Percentiles rank a stretch among this genome's conserved stretches.
Conservation (phyloP, 1,139 yeast genomes). For the Blastobotrys ciferrii region DNA sequence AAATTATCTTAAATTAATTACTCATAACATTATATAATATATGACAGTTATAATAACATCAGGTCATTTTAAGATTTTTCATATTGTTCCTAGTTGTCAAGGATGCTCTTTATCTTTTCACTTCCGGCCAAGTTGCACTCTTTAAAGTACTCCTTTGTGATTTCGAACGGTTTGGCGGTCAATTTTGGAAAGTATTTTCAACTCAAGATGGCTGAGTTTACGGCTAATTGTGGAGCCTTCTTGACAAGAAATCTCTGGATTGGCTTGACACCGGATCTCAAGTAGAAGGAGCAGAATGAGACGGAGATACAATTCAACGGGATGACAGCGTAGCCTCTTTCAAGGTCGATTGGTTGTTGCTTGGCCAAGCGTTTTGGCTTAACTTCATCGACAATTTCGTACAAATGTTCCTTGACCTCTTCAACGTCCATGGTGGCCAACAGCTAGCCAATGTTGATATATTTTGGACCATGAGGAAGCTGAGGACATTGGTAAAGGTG, state of each 20-base stretch:
- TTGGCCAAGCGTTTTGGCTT: conserved; percentile 76
- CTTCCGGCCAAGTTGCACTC: conserved; percentile 89
- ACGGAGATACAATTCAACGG: conserved; percentile 98
- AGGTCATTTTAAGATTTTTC: conserved; percentile 31
- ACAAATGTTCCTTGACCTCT: conserved; percentile 80
- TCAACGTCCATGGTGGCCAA: conserved; percentile 81
- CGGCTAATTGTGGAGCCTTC: conserved; percentile 93
- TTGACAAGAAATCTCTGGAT: conserved; percentile 96
- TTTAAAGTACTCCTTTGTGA: conserved; percentile 94
- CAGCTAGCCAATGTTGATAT: conserved; percentile 85
- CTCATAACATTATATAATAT: no score
- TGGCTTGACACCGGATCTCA: conserved; percentile 98
- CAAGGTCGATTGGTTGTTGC: conserved; percentile 94
- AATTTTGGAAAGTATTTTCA: conserved; percentile 97
- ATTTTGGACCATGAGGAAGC: conserved; percentile 89
- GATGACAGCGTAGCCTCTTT: conserved; percentile 97
- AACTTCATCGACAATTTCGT: conserved; percentile 84
- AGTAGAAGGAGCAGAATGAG: conserved; percentile 97
- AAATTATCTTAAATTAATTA: no score
- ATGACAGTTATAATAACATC: conserved; percentile 2
- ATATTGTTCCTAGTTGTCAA: conserved; percentile 94
- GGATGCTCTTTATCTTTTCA: conserved; percentile 81
- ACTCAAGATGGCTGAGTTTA: conserved; percentile 88
- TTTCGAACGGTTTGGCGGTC: conserved; percentile 95
- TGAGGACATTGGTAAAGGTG: conserved; percentile 87